Evolutionary conservation across 352 stramenopile genomes (phyloP), one percentile per base, ranked within the genome.

Genomic region (Achlya hypogyna): DNA sequence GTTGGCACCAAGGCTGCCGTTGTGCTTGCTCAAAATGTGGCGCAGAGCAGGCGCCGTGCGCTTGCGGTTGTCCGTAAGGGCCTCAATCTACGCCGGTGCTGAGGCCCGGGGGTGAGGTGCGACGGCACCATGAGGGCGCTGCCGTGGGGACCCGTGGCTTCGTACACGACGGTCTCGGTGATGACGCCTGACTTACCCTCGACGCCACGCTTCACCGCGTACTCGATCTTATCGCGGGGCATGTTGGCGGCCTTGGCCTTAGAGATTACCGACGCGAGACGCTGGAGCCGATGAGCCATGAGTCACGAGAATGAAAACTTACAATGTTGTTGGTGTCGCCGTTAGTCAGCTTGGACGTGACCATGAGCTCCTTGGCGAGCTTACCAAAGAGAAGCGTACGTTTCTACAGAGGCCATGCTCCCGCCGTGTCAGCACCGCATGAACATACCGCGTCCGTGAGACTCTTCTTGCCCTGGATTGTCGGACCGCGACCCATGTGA

Each of bases 391-490:
- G 88, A 5, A 82, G 72, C 29, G 84, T 89, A 45, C 77, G 75
- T 80, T 92, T 92, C 84, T 92, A 64, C 25, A 16, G 22, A 51
- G n/a, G n/a, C n/a, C n/a, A n/a, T n/a, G n/a, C n/a, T n/a, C n/a
- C n/a, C n/a, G n/a, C n/a, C n/a, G n/a, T n/a, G n/a, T n/a, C 20
- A 32, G 8, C 51, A 29, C 29, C 14, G 67, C 25, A 62, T 18
- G 12, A 54, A 35, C 12, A 42, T 62, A 92, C 84, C 54, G 79
- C 84, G 29, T 92, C 81, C 16, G 80, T 88, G 18, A 81, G 80
- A 72, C 88, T 92, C 72, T 92, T 92, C 65, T 76, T 80, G 72
- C 81, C 81, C 62, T 89, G 78, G 40, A 92, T 88, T n/a, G 84
- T 92, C 22, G 84, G 84, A 0, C 80, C 81, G n/a, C 84, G 81